phyloP scores from a whole-genome alignment of 1,139 yeast genomes.

The Saccharomycopsis hybrid region DNA sequence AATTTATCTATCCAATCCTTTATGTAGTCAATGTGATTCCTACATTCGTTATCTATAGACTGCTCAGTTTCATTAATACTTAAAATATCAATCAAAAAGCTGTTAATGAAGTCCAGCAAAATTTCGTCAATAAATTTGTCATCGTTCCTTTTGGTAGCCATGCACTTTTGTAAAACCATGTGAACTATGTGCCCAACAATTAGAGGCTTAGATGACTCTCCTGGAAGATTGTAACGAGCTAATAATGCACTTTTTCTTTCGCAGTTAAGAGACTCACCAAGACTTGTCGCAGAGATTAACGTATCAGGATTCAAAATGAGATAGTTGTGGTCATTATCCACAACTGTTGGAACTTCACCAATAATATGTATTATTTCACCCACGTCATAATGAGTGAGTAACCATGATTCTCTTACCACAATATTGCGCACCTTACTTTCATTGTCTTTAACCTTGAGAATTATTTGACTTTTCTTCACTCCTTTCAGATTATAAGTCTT shows the following conservation, averaged over 20 bases:
- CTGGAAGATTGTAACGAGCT: constrained; percentile 48
- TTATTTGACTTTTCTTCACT: constrained; percentile 38
- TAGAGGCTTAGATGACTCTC: constrained; percentile 51
- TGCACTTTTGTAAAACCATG: constrained; percentile 54
- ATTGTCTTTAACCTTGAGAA: constrained; percentile 41
- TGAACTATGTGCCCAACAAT: constrained; percentile 79
- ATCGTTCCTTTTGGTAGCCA: constrained; percentile 9
- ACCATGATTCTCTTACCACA: constrained; percentile 45
- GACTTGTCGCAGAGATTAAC: constrained; percentile 71
- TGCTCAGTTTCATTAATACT: constrained; percentile 49
- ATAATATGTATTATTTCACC: constrained; percentile 60
- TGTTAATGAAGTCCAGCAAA: constrained; percentile 30
- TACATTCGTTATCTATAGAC: constrained; percentile 40
- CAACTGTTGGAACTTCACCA: constrained; percentile 38
- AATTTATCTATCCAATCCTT: constrained; percentile 48
- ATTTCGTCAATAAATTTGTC: constrained; percentile 38
- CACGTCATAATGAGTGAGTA: constrained; percentile 35
- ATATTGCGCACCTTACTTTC: constrained; percentile 34
- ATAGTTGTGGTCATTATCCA: constrained; percentile 55
- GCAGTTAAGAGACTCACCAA: constrained; percentile 73
- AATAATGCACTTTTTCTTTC: constrained; percentile 62
- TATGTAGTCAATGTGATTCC: constrained; percentile 51
- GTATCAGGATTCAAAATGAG: constrained; percentile 80
- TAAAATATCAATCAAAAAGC: constrained; percentile 45
- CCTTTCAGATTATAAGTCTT: constrained; percentile 14